Conservation (phyloP, 805 yeast species). For the Kregervanrija fluxuum region DNA sequence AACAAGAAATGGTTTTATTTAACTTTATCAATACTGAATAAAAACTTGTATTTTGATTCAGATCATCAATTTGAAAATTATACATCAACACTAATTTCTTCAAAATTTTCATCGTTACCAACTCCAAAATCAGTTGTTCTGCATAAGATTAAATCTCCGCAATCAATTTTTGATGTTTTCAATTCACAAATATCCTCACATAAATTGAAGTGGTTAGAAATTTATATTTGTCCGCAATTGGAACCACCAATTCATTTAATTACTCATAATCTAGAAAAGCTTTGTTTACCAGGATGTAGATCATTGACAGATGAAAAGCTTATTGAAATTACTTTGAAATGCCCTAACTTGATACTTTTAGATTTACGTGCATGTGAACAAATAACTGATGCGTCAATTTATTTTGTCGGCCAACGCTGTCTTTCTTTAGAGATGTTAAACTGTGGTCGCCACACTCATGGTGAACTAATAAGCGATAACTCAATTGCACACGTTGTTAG, state of each 20-base stretch:
- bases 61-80: slow-evolving; percentile 30
- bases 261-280: slow-evolving; percentile 31
- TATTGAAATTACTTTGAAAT: slow-evolving; percentile 39
- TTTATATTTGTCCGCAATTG: slow-evolving; percentile 74
- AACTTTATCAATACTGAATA: slow-evolving; percentile 47
- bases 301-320: slow-evolving; percentile 55
- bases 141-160: slow-evolving; percentile 54
- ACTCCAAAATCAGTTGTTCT: slow-evolving; percentile 44
- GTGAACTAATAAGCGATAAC: slow-evolving; percentile 62
- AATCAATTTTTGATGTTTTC: slow-evolving; percentile 44
- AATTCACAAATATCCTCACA: slow-evolving; percentile 36
- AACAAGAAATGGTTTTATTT: slow-evolving; percentile 58
- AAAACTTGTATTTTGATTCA: slow-evolving; percentile 47
- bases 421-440: slow-evolving; percentile 52
- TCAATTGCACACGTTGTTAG: slow-evolving; percentile 52
- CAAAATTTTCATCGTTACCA: neutral
- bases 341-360: slow-evolving; percentile 54
- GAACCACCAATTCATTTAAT: slow-evolving; percentile 48
- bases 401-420: slow-evolving; percentile 59
- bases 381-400: slow-evolving; percentile 69
- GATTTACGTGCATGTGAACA: slow-evolving; percentile 82
- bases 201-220: slow-evolving; percentile 60
- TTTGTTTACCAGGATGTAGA: slow-evolving; percentile 68
- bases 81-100: slow-evolving; percentile 3
- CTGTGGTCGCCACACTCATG: slow-evolving; percentile 69